Percentiles rank a stretch among this genome's conserved stretches.
phyloP scores from a whole-genome alignment of 1,284 basidiomycete genomes.

The Pascua sp. region DNA sequence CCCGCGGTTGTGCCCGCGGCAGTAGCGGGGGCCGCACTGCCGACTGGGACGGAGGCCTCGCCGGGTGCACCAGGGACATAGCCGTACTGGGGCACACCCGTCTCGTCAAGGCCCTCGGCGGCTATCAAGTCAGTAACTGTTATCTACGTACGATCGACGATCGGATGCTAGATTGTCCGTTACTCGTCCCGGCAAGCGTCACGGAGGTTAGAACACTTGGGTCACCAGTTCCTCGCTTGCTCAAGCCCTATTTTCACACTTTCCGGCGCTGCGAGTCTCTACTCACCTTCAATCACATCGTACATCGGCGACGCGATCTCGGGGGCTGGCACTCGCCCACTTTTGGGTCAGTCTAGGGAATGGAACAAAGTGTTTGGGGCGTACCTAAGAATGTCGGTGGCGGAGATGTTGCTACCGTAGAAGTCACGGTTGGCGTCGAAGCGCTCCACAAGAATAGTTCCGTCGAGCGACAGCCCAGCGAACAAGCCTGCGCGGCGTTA shows the following conservation, averaged over 20 bases:
- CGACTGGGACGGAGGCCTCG: not conserved
- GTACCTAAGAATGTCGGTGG: slow-evolving; percentile 72
- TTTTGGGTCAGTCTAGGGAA: slow-evolving; percentile 1
- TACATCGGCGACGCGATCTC: slow-evolving; percentile 91
- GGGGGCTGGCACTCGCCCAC: slow-evolving; percentile 82
- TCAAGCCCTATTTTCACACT: no score
- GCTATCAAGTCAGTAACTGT: slow-evolving; percentile 20
- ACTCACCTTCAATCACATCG: slow-evolving; percentile 76
- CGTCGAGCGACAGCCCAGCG: slow-evolving; percentile 90
- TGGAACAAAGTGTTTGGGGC: slow-evolving; percentile 1
- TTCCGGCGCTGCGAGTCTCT: no score
- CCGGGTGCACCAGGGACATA: slow-evolving; percentile 64
- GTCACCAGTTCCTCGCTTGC: not conserved
- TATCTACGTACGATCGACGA: not conserved
- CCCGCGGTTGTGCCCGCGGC: not conserved
- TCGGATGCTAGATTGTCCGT: not conserved
- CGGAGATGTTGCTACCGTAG: slow-evolving; percentile 88
- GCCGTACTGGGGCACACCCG: slow-evolving; percentile 69
- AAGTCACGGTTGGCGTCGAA: slow-evolving; percentile 93
- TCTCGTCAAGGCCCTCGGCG: slow-evolving; percentile 55
- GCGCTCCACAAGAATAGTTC: slow-evolving; percentile 89
- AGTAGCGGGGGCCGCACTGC: not conserved
- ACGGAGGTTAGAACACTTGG: not conserved
- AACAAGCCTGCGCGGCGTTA: slow-evolving; percentile 66
- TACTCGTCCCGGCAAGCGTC: not conserved